Conservation (phyloP, 768 basidiomycete genomes). For the Strobilomyces confusus region DNA sequence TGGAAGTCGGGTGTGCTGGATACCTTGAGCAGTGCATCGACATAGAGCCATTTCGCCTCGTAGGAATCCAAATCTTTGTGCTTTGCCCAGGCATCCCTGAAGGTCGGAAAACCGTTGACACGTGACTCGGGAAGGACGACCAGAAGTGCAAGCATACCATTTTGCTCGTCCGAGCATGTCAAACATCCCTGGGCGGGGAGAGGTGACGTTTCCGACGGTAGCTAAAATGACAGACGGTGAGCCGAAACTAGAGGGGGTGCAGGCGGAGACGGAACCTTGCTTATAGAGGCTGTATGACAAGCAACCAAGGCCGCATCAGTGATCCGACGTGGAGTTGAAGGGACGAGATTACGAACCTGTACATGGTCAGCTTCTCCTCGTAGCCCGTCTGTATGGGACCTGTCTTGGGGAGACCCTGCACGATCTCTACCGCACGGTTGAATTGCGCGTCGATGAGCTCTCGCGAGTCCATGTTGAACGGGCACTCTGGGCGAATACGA, state of each 20-base stretch:
- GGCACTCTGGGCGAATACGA: neutral
- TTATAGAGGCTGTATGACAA: conserved; percentile 73
- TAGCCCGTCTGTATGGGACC: conserved; percentile 95
- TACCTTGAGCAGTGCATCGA: conserved; percentile 83
- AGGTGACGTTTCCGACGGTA: conserved; percentile 83
- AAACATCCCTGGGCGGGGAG: conserved; percentile 77
- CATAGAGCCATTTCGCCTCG: conserved; percentile 88
- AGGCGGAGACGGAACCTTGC: conserved; percentile 57
- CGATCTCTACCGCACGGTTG: conserved; percentile 90
- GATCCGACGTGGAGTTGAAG: neutral
- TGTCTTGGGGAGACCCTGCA: conserved; percentile 87
- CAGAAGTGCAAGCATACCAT: conserved; percentile 52
- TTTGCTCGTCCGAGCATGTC: conserved; percentile 93
- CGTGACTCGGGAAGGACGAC: conserved; percentile 13
- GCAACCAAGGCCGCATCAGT: conserved; percentile 8
- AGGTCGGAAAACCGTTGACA: conserved; percentile 12
- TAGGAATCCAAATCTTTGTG: conserved; percentile 74
- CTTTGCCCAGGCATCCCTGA: conserved; percentile 94
- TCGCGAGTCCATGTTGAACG: conserved; percentile 50
- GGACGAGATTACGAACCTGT: conserved; percentile 52
- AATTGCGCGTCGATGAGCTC: conserved; percentile 81
- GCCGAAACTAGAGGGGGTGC: neutral
- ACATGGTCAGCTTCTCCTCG: conserved; percentile 92
- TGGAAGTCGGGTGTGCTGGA: conserved; percentile 4
- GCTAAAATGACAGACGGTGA: conserved; percentile 44